These are phyloP conservation scores for Hypoxylon subgilvum DNA, from an alignment of 495 filamentous ascomycete species.

Conservation along the genomic window DNA sequence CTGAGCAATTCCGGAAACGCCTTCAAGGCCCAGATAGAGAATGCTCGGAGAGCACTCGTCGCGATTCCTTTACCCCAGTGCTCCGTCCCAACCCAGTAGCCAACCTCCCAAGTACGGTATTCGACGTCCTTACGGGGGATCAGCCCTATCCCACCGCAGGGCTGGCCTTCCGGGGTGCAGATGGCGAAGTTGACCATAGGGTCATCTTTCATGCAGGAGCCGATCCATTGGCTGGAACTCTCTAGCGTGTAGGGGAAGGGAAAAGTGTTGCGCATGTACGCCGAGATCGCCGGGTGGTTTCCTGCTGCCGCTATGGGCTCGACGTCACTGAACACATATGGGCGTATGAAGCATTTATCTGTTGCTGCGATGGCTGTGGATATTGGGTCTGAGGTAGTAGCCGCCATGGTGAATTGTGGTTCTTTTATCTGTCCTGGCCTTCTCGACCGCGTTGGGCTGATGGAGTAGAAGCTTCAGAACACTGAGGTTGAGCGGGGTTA, in stretches of 20 bases:
- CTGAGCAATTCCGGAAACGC: constrained; percentile 38
- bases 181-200: constrained; percentile 42
- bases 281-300: constrained; percentile 41
- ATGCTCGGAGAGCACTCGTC: constrained; percentile 26
- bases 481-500: too few species aligned
- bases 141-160: constrained; percentile 45
- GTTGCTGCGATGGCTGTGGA: constrained; percentile 27
- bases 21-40: constrained; percentile 45
- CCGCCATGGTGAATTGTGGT: constrained; percentile 8
- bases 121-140: constrained; percentile 38
- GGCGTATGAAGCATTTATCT: constrained; percentile 41
- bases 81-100: constrained; percentile 47
- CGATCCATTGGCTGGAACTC: constrained; percentile 41
- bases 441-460: neutral
- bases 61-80: constrained; percentile 50
- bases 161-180: constrained; percentile 33
- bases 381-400: neutral
- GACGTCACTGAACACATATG: constrained; percentile 40
- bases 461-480: too few species aligned
- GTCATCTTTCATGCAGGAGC: neutral
- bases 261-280: constrained; percentile 46
- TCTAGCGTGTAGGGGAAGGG: constrained; percentile 46
- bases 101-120: constrained; percentile 44
- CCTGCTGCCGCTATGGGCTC: constrained; percentile 26
- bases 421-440: neutral